Evolutionary conservation across 176 grass and related monocot species (phyloP).

Genomic region (Aegilops longissima): DNA sequence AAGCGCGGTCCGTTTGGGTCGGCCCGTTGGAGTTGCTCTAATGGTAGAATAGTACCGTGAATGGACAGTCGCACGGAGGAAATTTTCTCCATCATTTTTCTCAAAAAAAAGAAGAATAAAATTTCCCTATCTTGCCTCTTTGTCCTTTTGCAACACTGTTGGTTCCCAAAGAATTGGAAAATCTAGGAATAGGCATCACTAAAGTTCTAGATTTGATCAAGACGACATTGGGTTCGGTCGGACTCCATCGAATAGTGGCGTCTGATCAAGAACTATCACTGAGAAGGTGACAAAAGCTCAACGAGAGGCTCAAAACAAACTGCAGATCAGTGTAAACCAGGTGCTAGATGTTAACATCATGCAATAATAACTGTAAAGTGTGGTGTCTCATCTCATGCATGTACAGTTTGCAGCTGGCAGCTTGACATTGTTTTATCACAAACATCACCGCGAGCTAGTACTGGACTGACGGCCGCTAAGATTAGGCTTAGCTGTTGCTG

Average conservation of each 20-base stretch:
- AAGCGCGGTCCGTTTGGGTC: no score
- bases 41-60: not conserved
- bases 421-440: constrained; percentile 9
- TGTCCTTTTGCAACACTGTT: no score
- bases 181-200: not conserved
- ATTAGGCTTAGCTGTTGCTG: constrained; percentile 1
- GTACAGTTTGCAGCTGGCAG: constrained; percentile 2
- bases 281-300: not conserved
- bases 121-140: no score
- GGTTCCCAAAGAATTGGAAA: not conserved
- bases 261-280: not conserved
- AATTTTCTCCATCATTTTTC: no score
- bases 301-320: not conserved
- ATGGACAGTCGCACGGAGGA: no score
- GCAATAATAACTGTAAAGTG: not conserved
- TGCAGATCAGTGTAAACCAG: not conserved
- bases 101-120: no score
- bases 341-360: not conserved
- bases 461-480: constrained; percentile 1
- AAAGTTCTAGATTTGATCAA: not conserved
- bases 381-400: not conserved
- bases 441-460: not conserved
- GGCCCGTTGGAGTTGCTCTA: not conserved
- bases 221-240: not conserved
- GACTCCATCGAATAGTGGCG: not conserved